Base-by-base conservation (phyloP, 2,329 filamentous ascomycete genomes). In the Ceratocystis papillata region DNA sequence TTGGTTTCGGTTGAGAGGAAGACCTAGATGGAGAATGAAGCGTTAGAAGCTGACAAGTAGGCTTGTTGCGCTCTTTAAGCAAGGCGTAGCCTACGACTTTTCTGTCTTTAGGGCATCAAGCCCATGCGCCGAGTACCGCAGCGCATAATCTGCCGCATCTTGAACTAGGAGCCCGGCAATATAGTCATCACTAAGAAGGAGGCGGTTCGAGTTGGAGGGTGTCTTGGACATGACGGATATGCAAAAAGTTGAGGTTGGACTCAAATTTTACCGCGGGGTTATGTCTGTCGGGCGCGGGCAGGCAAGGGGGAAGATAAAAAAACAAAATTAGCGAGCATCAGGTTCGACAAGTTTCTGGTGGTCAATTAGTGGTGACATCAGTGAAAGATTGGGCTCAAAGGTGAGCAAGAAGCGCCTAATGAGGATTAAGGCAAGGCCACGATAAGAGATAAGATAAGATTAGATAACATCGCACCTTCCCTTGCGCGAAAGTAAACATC, bases 111-210 rank as follows among this genome's bases (percentile, higher is more conserved):
- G 87, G 20, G 87, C 88, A 65, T 88, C 83, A 69, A 92, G 77
- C 8, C 90, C 90, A 72, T 90, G 80, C 5, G 87, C 77, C 0
- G 89, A 88, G 74, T 92, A 94, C 72, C 84, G 88, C 60, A 88
- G 77, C 2, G 87, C 88, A 70, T 81, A 87, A 67, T 87, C 83
- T 67, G 82, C 85, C 12, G 92, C 92, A 75, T 96, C 92, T 70
- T 88, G 84, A 63, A 86, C 83, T 45, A 97, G 80, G n/a, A 96
- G 78, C 61, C 82, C 81, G 17, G 90, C 90, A 69, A 96, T 85
- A 72, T 91, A 90, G 63, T 90, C 87, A 73, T 95, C 89, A 22
- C 85, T 86, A 60, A 87, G 74, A 28, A 57, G 53, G 83, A 73
- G n/a, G 80, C 37, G 20, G n/a, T 50, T 33, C 10, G 48, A 33